Percentiles rank a stretch among this genome's conserved stretches.
phyloP scores from a whole-genome alignment of 2,329 filamentous ascomycete species.

The Lasiodiplodia citricola region DNA sequence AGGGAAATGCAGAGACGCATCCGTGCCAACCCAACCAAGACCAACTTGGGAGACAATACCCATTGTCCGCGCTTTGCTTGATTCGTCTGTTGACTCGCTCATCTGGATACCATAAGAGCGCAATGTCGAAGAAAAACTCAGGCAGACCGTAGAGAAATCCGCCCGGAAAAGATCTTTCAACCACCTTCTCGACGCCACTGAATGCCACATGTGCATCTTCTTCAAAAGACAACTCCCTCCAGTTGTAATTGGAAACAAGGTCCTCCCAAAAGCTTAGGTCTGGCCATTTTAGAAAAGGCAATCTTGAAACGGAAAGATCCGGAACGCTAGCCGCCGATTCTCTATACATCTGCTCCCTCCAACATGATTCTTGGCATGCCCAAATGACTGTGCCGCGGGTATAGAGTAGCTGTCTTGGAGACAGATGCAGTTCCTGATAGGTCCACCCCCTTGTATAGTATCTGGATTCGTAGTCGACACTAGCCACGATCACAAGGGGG shows the following conservation, averaged over 20 bases:
- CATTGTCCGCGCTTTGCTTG: neutral
- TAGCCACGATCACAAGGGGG: neutral
- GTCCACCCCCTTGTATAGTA: neutral
- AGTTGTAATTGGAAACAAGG: neutral
- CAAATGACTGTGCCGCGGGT: neutral
- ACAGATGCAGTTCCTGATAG: neutral
- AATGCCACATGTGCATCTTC: neutral
- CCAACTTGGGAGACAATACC: neutral
- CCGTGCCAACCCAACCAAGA: neutral
- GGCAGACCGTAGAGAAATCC: neutral
- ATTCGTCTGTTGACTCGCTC: too few relatives aligned
- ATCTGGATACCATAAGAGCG: neutral
- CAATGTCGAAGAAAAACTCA: neutral
- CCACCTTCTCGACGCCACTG: neutral
- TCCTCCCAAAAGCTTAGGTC: neutral
- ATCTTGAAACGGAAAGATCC: too few relatives aligned
- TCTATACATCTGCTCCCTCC: neutral
- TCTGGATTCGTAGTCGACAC: neutral
- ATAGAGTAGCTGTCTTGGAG: neutral
- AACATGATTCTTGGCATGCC: neutral
- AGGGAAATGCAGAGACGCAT: too few relatives aligned
- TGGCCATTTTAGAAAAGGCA: neutral
- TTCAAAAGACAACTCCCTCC: neutral
- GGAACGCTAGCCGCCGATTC: neutral
- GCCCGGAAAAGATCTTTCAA: neutral